Base-by-base conservation (phyloP, 2,329 filamentous ascomycete genomes). In the Pleomassaria siparia region DNA sequence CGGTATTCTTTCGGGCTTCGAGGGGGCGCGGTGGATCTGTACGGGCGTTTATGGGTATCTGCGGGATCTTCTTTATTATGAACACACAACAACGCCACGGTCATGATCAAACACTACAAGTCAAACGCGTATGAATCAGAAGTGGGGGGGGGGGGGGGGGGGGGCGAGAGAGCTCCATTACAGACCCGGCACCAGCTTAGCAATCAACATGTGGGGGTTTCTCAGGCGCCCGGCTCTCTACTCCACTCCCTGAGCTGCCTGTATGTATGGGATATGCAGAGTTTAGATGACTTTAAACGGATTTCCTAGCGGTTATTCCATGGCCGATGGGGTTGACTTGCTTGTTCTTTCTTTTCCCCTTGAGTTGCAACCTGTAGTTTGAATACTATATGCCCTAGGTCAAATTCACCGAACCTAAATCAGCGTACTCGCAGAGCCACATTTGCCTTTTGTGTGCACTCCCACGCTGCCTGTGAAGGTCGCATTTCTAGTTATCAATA, bases 41-140 rank as follows among this genome's bases (percentile, higher is more conserved):
- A 58, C 39, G 55, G 59, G 63, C 61, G 62, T 66, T 62, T 51
- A 56, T 57, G 67, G 59, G 60, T 56, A 47, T 53, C 33, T 51
- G 49, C 46, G 53, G 62, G 40, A n/a, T 45, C 58, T 58, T 53
- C 52, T 46, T 53, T 51, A 47, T 50, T 39, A 55, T 37, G 47
- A 20, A 41, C n/a, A 35, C n/a, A n/a, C n/a, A n/a, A n/a, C 43
- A 39, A 40, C 37, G 29, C 20, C 35, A 37, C 35, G 35, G 35
- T 22, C 35, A 37, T 20, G 35, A 20, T 22, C 9, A 21, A 28
- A 40, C 37, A 21, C 26, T 24, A 40, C 24, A 16, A 29, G 37
- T 18, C 10, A 26, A 11, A 26, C 33, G 43, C 21, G 35, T 35
- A n/a, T 39, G 35, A 22, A 37, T 29, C 32, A 28, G 32, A 16